phyloP scores from a whole-genome alignment of 2,329 filamentous ascomycete species.

The Stagonosporopsis cucurbitacearum region DNA sequence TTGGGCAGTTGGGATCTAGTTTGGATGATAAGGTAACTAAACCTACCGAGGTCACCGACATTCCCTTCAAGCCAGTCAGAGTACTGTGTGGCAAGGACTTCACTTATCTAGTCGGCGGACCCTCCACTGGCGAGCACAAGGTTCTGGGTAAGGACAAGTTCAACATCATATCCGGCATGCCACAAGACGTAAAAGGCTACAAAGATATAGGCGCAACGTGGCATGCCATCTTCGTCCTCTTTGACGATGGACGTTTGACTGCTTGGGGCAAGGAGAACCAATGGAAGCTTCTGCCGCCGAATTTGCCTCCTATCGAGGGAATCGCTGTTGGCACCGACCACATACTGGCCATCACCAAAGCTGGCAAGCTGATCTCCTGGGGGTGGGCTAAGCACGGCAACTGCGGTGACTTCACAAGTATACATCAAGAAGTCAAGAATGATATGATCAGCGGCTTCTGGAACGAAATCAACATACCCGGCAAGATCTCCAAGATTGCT shows the following conservation, averaged over 20 bases:
- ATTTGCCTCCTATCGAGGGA: slow-evolving; percentile 63
- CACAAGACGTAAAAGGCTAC: slow-evolving; percentile 63
- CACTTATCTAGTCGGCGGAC: slow-evolving; percentile 70
- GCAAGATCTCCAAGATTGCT: slow-evolving; percentile 28
- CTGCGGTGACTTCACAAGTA: slow-evolving; percentile 65
- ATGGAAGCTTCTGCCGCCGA: slow-evolving; percentile 74
- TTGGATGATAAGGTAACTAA: slow-evolving; percentile 50
- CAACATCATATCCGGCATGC: slow-evolving; percentile 65
- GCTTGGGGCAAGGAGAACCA: slow-evolving; percentile 88
- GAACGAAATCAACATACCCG: slow-evolving; percentile 37
- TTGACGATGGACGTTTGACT: slow-evolving; percentile 63
- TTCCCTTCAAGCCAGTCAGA: slow-evolving; percentile 67
- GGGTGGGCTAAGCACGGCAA: slow-evolving; percentile 99
- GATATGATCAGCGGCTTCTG: slow-evolving; percentile 41
- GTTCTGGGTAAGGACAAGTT: slow-evolving; percentile 81
- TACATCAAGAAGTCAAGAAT: slow-evolving; percentile 25
- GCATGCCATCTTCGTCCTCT: slow-evolving; percentile 78
- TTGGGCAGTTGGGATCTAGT: slow-evolving; percentile 76
- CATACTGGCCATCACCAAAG: slow-evolving; percentile 71
- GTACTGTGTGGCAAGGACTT: slow-evolving; percentile 86
- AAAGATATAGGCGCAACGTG: slow-evolving; percentile 77
- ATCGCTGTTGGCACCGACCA: slow-evolving; percentile 93
- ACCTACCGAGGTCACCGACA: slow-evolving; percentile 41
- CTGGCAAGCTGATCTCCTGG: slow-evolving; percentile 78
- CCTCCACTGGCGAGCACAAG: slow-evolving; percentile 63